phyloP scores from a whole-genome alignment of 2,329 filamentous ascomycete genomes.

The Penicillium sp. region DNA sequence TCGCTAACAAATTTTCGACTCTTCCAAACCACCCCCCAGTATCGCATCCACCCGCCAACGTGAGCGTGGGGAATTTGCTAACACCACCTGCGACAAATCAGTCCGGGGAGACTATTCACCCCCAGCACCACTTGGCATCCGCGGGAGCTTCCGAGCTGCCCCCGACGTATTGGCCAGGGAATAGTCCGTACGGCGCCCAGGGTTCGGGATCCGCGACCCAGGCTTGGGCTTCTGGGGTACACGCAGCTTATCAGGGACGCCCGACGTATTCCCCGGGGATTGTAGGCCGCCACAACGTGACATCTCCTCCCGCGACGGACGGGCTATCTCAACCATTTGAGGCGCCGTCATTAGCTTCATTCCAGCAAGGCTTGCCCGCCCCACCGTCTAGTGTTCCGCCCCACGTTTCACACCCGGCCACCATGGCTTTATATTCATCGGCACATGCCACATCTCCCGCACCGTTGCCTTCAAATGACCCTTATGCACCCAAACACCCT shows the following conservation, averaged over 20 bases:
- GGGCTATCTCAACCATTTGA: constrained; percentile 69
- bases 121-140: constrained; percentile 45
- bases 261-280: constrained; percentile 59
- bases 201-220: constrained; percentile 38
- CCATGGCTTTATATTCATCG: constrained; percentile 38
- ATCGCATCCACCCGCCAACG: constrained; percentile 47
- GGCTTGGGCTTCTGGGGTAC: constrained; percentile 44
- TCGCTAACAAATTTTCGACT: constrained; percentile 51
- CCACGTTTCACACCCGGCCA: constrained; percentile 42
- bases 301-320: constrained; percentile 62
- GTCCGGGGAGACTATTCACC: constrained; percentile 44
- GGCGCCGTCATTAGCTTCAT: constrained; percentile 61
- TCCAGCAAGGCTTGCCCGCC: constrained; percentile 59
- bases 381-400: constrained; percentile 47
- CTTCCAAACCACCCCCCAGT: constrained; percentile 30
- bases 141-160: constrained; percentile 42
- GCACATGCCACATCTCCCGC: constrained; percentile 44
- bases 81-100: constrained; percentile 61
- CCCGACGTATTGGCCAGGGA: constrained; percentile 61
- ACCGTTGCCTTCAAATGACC: constrained; percentile 60
- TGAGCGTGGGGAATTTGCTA: constrained; percentile 61
- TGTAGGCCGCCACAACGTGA: constrained; percentile 50
- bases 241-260: constrained; percentile 45
- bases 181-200: constrained; percentile 52
- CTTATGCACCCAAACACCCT: constrained; percentile 54